Conservation (phyloP, 2,329 filamentous ascomycete species). For the Fusarium drepaniforme region DNA sequence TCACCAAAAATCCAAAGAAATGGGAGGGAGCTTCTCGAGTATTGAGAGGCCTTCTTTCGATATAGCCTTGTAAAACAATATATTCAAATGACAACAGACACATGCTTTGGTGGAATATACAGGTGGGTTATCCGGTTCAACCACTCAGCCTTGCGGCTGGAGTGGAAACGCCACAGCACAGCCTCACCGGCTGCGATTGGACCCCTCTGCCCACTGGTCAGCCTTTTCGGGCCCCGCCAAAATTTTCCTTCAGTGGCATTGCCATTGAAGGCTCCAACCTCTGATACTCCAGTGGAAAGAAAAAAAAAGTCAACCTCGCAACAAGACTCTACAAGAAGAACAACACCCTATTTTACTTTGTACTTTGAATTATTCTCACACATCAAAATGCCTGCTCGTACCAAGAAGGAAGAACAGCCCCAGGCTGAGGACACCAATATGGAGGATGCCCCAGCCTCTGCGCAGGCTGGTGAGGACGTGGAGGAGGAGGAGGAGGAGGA, state of each 20-base stretch:
- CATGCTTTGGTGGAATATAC: background rate
- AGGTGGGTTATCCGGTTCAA: background rate
- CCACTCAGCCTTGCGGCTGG: background rate
- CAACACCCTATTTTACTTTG: background rate
- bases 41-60: background rate
- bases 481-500: conserved; percentile 56
- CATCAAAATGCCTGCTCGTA: conserved; percentile 55
- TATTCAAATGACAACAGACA: background rate
- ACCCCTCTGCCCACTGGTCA: conserved; percentile 8
- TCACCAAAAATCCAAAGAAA: background rate
- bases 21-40: no score
- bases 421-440: conserved; percentile 54
- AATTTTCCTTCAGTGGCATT: conserved; percentile 30
- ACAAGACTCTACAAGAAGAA: background rate
- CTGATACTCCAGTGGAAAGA: conserved; percentile 8
- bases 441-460: conserved; percentile 59
- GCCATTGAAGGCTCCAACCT: conserved; percentile 11
- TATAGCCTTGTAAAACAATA: background rate
- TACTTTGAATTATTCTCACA: background rate
- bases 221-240: conserved; percentile 31
- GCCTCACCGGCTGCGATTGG: background rate
- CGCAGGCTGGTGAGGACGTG: conserved; percentile 50
- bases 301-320: conserved; percentile 8
- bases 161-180: background rate
- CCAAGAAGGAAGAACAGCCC: conserved; percentile 50